Evolutionary conservation across 805 yeast genomes (phyloP).

Genomic region (Limtongia smithiae): DNA sequence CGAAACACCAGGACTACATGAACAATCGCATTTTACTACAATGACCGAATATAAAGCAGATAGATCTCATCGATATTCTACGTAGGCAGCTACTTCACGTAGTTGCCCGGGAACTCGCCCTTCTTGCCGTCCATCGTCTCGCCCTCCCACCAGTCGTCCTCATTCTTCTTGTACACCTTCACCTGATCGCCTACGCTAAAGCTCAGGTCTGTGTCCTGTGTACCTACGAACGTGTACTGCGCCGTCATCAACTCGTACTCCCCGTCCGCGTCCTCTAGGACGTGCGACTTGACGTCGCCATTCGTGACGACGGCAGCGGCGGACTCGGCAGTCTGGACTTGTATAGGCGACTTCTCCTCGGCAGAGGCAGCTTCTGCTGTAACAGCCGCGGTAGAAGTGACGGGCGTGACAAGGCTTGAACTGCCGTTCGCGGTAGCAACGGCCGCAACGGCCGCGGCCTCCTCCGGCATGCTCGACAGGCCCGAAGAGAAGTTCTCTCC

Average conservation of each 20-base stretch:
- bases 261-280: slow-evolving; percentile 25
- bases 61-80: background rate
- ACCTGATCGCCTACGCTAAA: slow-evolving; percentile 41
- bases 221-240: slow-evolving; percentile 38
- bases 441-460: background rate
- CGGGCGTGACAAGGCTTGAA: background rate
- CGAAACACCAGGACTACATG: no score
- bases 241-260: slow-evolving; percentile 36
- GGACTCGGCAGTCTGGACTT: no score
- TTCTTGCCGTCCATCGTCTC: slow-evolving; percentile 39
- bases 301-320: background rate
- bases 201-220: slow-evolving; percentile 40
- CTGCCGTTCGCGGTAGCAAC: background rate
- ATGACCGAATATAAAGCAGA: background rate
- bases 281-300: background rate
- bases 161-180: slow-evolving; percentile 37
- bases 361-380: no score
- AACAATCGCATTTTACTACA: no score
- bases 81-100: slow-evolving; percentile 35
- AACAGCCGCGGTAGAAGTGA: background rate
- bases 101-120: slow-evolving; percentile 50
- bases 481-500: background rate
- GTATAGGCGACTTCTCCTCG: no score
- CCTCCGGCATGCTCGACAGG: background rate
- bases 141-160: slow-evolving; percentile 53